These are phyloP conservation scores for Quercus phellos DNA, from an alignment of 331 rosid species.

Conservation along the genomic window DNA sequence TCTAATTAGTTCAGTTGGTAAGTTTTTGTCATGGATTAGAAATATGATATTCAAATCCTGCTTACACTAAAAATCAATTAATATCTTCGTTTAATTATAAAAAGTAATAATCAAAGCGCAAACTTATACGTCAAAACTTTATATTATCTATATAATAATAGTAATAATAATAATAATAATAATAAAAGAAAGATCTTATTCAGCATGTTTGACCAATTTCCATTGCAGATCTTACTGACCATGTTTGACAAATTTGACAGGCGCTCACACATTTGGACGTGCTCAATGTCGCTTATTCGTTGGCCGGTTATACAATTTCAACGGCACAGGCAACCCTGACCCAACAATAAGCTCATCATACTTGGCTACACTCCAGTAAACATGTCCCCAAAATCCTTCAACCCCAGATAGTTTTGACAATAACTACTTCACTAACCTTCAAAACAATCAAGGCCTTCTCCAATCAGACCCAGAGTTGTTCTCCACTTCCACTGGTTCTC, in stretches of 20 bases:
- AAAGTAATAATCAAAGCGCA: no score
- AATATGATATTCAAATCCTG: no score
- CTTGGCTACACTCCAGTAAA: conserved; percentile 38
- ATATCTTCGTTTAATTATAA: rapidly evolving
- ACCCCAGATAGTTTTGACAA: conserved; percentile 58
- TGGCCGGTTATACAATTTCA: conserved; percentile 62
- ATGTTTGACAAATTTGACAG: conserved; percentile 19
- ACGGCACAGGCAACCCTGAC: conserved; percentile 46
- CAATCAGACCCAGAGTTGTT: conserved; percentile 70
- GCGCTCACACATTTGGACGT: conserved; percentile 81
- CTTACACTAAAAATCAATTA: no score
- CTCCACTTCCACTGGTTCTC: conserved; percentile 38
- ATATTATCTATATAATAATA: no score
- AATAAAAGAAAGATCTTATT: background rate
- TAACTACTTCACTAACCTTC: conserved; percentile 55
- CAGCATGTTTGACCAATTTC: background rate
- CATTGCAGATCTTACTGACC: background rate
- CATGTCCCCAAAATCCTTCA: conserved; percentile 52
- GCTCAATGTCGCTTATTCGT: conserved; percentile 58
- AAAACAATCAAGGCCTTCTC: conserved; percentile 54
- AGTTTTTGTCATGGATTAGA: rapidly evolving
- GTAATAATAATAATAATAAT: no score
- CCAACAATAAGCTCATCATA: conserved; percentile 22
- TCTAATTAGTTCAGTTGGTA: no score
- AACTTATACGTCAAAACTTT: no score